Conservation (phyloP, 371 early-diverging fungal species). For the Apophysomyces sp. region DNA sequence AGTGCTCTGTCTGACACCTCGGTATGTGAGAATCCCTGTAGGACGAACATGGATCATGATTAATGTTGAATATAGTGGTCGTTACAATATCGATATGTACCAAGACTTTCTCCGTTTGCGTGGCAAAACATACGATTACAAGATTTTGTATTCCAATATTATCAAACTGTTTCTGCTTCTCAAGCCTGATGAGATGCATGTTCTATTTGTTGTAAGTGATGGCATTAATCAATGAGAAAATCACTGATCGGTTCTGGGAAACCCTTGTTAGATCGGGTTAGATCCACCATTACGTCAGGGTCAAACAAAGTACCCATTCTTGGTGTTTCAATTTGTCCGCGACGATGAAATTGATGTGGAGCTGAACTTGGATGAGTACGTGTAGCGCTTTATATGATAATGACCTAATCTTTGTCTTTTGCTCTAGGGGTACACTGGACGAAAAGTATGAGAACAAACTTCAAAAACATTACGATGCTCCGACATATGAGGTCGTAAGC, state of each 20-base stretch:
- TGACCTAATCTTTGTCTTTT: neutral
- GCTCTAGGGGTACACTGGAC: slow-evolving; percentile 52
- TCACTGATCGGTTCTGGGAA: neutral
- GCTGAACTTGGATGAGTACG: slow-evolving; percentile 78
- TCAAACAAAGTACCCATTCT: slow-evolving; percentile 96
- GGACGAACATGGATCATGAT: neutral
- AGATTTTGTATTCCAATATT: slow-evolving; percentile 86
- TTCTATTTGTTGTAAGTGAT: slow-evolving; percentile 74
- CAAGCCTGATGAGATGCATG: slow-evolving; percentile 93
- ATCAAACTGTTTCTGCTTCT: slow-evolving; percentile 84
- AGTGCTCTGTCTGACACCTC: slow-evolving; percentile 87
- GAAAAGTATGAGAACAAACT: slow-evolving; percentile 79
- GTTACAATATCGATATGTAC: slow-evolving; percentile 95
- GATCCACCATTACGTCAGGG: slow-evolving; percentile 99
- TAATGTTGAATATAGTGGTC: slow-evolving; percentile 61
- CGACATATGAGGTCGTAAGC: slow-evolving; percentile 85
- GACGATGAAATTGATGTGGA: slow-evolving; percentile 89
- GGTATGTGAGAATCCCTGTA: slow-evolving; percentile 32
- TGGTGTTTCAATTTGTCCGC: slow-evolving; percentile 94
- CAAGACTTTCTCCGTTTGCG: slow-evolving; percentile 90
- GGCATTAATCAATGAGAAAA: neutral
- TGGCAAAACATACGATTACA: slow-evolving; percentile 98
- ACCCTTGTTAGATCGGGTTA: slow-evolving; percentile 76
- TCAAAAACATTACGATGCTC: slow-evolving; percentile 87
- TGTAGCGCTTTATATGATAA: neutral